Evolutionary conservation across 129 eudicot species (phyloP).

Genomic region (Saussurea involucrata): DNA sequence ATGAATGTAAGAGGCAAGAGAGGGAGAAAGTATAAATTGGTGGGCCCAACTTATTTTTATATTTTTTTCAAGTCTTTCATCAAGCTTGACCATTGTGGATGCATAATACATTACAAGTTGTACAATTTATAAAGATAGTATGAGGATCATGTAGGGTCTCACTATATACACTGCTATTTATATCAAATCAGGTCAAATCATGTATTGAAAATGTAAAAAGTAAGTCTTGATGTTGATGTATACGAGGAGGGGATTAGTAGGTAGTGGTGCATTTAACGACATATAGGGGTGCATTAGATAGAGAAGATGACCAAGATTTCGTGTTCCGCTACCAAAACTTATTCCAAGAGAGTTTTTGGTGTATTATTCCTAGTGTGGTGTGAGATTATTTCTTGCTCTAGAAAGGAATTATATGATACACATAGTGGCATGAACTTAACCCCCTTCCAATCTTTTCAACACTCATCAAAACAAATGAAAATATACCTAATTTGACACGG

Average conservation of each 20-base stretch:
- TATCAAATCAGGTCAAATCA: neutral
- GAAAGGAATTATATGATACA: neutral
- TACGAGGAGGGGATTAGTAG: too few relatives aligned
- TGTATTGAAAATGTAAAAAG: too few relatives aligned
- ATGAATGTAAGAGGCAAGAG: too few relatives aligned
- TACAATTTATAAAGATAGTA: neutral
- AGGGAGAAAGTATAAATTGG: too few relatives aligned
- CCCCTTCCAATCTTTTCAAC: neutral
- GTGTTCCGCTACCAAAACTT: neutral
- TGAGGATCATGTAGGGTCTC: neutral
- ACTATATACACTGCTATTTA: neutral
- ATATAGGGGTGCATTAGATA: neutral
- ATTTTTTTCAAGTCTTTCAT: too few relatives aligned
- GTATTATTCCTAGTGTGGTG: neutral
- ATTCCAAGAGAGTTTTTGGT: too few relatives aligned
- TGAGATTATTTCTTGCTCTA: neutral
- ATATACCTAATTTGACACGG: neutral
- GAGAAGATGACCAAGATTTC: neutral
- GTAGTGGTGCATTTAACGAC: too few relatives aligned
- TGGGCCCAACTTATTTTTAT: too few relatives aligned
- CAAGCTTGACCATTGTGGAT: too few relatives aligned
- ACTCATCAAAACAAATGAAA: neutral
- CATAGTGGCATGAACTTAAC: neutral
- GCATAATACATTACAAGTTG: neutral
- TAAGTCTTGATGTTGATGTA: too few relatives aligned